Base-by-base conservation (phyloP, 2,329 filamentous ascomycete genomes). In the Teratosphaeria nubilosa region DNA sequence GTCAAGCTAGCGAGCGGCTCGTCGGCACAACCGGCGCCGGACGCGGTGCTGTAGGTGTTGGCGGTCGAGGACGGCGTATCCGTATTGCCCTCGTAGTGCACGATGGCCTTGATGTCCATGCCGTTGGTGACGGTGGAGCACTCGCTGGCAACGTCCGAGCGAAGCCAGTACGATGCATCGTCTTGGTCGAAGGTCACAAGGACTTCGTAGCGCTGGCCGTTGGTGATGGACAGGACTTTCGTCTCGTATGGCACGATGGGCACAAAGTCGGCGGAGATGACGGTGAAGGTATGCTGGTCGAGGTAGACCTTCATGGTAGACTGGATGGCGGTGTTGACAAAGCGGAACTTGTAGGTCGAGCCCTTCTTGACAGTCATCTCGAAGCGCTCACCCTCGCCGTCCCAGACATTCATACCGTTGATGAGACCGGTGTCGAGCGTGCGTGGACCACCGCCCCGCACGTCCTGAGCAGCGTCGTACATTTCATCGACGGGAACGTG, bases 131-230 rank as follows among this genome's bases (percentile, higher is more conserved):
- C 66, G 13, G 65, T 45, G 16, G 56, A 66, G 63, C 75, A 77
- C 10, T 73, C 66, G 1, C 71, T 68, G 59, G 76, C 74, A 24
- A 72, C 73, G 51, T 72, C 68, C 1, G 76, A 74, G 4, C 76
- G 71, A 62, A 78, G 73, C 76, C 76, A 78, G 65, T 77, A 78
- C 60, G 69, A 75, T 51, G 67, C 73, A 1, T 67, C 63, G 1
- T 73, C 69, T 60, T 77, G 74, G 60, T 77, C 75, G 54, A 76
- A 73, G 16, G 66, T 73, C 64, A 79, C 72, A 56, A 78, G 66
- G 9, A 78, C 75, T 54, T 78, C 76, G 70, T 78, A 77, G 2
- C 77, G 72, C 62, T 79, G 76, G n/a, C 72, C 75, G 32, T 76
- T 74, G 20, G 66, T 73, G 16, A 78, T 62, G 31, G 74, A 64